Evolutionary conservation across 1,139 yeast species (phyloP).

Genomic region (Yamadazyma atmosphaerica): DNA sequence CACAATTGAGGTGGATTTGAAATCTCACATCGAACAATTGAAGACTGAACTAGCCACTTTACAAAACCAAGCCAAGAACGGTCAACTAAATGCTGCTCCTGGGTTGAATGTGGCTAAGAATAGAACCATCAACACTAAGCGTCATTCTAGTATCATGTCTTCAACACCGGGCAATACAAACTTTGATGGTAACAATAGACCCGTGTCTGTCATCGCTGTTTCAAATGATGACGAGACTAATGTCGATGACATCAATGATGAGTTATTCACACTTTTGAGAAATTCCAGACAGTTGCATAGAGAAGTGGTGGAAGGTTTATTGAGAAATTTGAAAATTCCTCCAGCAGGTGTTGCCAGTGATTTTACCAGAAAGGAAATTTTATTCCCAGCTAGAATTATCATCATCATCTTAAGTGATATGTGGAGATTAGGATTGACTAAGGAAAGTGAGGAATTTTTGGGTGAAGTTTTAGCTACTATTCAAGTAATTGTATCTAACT

Average conservation of each 20-base stretch:
- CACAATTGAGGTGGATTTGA: constrained; percentile 68
- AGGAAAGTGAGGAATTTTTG: constrained; percentile 86
- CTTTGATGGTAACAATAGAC: constrained; percentile 41
- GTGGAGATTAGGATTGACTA: constrained; percentile 97
- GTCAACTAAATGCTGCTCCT: constrained; percentile 8
- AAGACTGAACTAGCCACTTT: constrained; percentile 63
- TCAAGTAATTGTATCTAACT: constrained; percentile 69
- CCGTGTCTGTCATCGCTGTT: constrained; percentile 61
- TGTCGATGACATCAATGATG: constrained; percentile 70
- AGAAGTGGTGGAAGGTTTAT: constrained; percentile 85
- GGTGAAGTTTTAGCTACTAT: constrained; percentile 89
- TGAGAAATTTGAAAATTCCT: constrained; percentile 88
- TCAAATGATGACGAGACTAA: constrained; percentile 57
- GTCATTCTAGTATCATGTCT: constrained; percentile 35
- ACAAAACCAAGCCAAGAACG: constrained; percentile 33
- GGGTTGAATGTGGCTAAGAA: constrained; percentile 26
- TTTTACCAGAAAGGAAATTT: constrained; percentile 83
- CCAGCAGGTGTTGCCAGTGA: constrained; percentile 81
- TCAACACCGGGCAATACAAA: constrained; percentile 24
- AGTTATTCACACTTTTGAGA: constrained; percentile 68
- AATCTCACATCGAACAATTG: constrained; percentile 66
- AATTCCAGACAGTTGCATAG: constrained; percentile 77
- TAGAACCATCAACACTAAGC: constrained; percentile 34
- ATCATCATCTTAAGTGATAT: constrained; percentile 91
- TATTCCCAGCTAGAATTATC: constrained; percentile 94